Base-by-base conservation (phyloP, 495 filamentous ascomycete species). In the Penicillium coprophilum region DNA sequence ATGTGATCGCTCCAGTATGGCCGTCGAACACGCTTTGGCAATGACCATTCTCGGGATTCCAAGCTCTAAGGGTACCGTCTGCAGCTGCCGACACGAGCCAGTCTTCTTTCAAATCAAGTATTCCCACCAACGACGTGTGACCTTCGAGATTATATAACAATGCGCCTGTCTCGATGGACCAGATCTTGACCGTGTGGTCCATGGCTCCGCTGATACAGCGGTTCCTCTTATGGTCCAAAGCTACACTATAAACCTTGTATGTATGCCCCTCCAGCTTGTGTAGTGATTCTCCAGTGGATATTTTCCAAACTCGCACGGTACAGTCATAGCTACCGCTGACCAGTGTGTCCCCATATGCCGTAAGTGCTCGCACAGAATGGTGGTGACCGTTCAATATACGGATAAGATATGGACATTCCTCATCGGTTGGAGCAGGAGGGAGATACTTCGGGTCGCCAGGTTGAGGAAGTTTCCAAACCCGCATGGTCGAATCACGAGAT, bases 171-270 rank as follows among this genome's bases (percentile, higher is more conserved):
- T 91, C 87, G 15, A 98, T 77, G 17, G 92, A 95, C 94, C 94
- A 98, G 20, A 98, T 90, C 75, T 97, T 97, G 61, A 98, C 93
- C 59, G 89, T 78, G 64, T 92, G 95, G 61, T 98, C 94, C 94
- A 98, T 98, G 7, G 91, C 95, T 40, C 94, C 94, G 64, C 91
- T 96, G 65, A 98, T 97, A 72, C 94, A 97, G 43, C 91, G 87
- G 58, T 93, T 95, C 49, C 94, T 85, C 63, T 89, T 86, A 57
- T 89, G 87, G 66, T 98, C 94, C 31, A 97, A 74, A 17, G 97
- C 94, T 20, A 98, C 94, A 57, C 91, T 96, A 61, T 98, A 98
- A 3, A 98, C 94, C 70, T 98, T 98, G 65, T 91, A 84, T 4
- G 81, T 80, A 67, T 98, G 94, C 2, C 94, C 94, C 53, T 87